A percentile compares a stretch with the other conserved stretches of the same genome.
Conservation (phyloP, 345 rosid genomes). For the Rhodamnia argentea region DNA sequence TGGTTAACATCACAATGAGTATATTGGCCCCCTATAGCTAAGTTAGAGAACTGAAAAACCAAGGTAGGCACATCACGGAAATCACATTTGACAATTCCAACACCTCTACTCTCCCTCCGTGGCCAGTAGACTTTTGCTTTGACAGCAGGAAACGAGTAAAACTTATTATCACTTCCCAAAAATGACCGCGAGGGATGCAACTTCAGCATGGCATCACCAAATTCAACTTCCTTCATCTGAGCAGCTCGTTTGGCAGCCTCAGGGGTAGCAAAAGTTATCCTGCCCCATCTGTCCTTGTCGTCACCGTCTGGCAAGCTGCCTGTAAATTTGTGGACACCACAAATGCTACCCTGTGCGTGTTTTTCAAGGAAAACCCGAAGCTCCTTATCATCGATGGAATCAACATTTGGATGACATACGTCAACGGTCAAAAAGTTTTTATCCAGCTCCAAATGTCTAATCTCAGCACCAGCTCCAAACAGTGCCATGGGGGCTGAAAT, state of each 20-base stretch:
- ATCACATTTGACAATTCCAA: conserved; percentile 42
- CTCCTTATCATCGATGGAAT: conserved; percentile 50
- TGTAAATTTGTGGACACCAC: conserved; percentile 40
- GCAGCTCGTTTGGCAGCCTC: conserved; percentile 62
- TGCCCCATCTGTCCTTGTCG: conserved; percentile 70
- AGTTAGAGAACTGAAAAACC: conserved; percentile 23
- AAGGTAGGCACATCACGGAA: conserved; percentile 28
- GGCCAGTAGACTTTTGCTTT: conserved; percentile 71
- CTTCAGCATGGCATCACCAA: conserved; percentile 48
- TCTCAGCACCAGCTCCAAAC: conserved; percentile 83
- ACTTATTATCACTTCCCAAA: conserved; percentile 34
- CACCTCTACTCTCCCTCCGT: conserved; percentile 49
- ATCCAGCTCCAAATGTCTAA: conserved; percentile 80
- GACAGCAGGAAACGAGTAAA: conserved; percentile 56
- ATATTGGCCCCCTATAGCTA: conserved; percentile 37
- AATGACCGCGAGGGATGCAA: conserved; percentile 37
- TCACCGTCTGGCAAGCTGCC: conserved; percentile 30
- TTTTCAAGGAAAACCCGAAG: conserved; percentile 58
- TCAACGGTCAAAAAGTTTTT: conserved; percentile 57
- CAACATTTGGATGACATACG: conserved; percentile 32
- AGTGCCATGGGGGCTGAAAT: conserved; percentile 50
- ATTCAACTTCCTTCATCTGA: conserved; percentile 38
- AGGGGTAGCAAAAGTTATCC: conserved; percentile 66
- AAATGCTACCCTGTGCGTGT: conserved; percentile 40
- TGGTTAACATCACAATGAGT: conserved; percentile 26